phyloP scores from a whole-genome alignment of 2,329 filamentous ascomycete genomes.

The Sporothrix luriei region DNA sequence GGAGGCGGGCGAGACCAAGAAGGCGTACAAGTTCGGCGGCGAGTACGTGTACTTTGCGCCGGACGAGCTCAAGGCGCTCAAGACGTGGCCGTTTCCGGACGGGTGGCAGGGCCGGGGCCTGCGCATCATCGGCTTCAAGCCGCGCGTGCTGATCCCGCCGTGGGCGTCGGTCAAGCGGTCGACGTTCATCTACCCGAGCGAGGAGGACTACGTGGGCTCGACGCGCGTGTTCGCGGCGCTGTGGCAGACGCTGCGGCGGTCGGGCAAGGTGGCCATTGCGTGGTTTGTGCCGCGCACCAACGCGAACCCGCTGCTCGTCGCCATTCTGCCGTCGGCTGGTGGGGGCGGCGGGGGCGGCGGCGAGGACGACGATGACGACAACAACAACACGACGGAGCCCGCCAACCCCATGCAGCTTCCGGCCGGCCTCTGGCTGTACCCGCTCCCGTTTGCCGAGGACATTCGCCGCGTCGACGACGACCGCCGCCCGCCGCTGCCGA shows the following conservation, averaged over 20 bases:
- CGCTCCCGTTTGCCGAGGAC: slow-evolving; percentile 87
- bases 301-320: slow-evolving; percentile 75
- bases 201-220: slow-evolving; percentile 86
- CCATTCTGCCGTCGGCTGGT: slow-evolving; percentile 69
- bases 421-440: slow-evolving; percentile 84
- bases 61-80: slow-evolving; percentile 78
- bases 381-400: slow-evolving; percentile 42
- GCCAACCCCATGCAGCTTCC: slow-evolving; percentile 73
- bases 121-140: slow-evolving; percentile 92
- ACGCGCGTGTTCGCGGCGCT: slow-evolving; percentile 90
- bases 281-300: slow-evolving; percentile 89
- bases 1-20: slow-evolving; percentile 79
- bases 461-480: slow-evolving; percentile 73
- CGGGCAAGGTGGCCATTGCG: slow-evolving; percentile 79
- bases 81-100: slow-evolving; percentile 48
- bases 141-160: slow-evolving; percentile 69
- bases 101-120: slow-evolving; percentile 78
- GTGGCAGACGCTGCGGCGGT: slow-evolving; percentile 79
- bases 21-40: slow-evolving; percentile 94
- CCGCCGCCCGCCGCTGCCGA: slow-evolving; percentile 51
- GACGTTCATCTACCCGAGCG: slow-evolving; percentile 90
- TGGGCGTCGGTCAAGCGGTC: slow-evolving; percentile 88
- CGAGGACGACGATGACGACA: slow-evolving; percentile 44
- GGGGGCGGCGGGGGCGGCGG: slow-evolving; percentile 47
- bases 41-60: slow-evolving; percentile 83